Percentiles rank a stretch among this genome's conserved stretches.
Evolutionary conservation across 805 yeast species (phyloP).

Genomic region (Jamesozyma rosinii): DNA sequence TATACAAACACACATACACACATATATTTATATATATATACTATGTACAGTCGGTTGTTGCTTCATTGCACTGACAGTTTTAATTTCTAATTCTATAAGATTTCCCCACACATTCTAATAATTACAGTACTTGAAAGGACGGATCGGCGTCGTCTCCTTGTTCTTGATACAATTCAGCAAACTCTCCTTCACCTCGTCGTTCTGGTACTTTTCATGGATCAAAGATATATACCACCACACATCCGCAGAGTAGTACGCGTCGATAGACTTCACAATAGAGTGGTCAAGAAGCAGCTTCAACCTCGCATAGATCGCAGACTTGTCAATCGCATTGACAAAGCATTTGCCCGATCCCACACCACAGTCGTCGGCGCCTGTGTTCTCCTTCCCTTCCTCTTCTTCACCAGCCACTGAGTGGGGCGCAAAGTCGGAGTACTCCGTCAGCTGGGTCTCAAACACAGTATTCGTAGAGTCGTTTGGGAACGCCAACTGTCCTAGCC

Average conservation of each 20-base stretch:
- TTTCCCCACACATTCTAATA: constrained; percentile 8
- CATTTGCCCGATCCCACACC: constrained; percentile 8
- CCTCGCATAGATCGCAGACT: constrained; percentile 51
- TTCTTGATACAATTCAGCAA: constrained; percentile 58
- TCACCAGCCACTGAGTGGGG: not conserved
- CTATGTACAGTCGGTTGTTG: no score
- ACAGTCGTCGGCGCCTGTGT: not conserved
- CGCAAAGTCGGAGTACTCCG: constrained; percentile 1
- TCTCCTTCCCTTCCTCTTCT: not conserved
- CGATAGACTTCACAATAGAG: constrained; percentile 29
- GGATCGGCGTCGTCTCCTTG: constrained; percentile 53
- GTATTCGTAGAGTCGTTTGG: constrained; percentile 28
- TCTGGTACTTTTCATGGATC: constrained; percentile 52
- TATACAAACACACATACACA: no score
- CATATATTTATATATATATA: no score
- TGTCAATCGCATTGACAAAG: constrained; percentile 49
- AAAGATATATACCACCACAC: constrained; percentile 60
- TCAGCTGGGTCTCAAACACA: constrained; percentile 3
- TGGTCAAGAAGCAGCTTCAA: constrained; percentile 35
- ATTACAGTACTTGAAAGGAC: constrained; percentile 29
- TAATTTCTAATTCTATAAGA: not conserved
- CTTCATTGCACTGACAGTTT: not conserved
- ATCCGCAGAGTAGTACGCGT: constrained; percentile 44
- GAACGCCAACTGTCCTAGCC: constrained; percentile 43
- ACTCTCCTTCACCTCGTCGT: constrained; percentile 40